A percentile compares a stretch with the other conserved stretches of the same genome.
phyloP scores from a whole-genome alignment of 352 stramenopile genomes.

The Pythium aphanidermatum region DNA sequence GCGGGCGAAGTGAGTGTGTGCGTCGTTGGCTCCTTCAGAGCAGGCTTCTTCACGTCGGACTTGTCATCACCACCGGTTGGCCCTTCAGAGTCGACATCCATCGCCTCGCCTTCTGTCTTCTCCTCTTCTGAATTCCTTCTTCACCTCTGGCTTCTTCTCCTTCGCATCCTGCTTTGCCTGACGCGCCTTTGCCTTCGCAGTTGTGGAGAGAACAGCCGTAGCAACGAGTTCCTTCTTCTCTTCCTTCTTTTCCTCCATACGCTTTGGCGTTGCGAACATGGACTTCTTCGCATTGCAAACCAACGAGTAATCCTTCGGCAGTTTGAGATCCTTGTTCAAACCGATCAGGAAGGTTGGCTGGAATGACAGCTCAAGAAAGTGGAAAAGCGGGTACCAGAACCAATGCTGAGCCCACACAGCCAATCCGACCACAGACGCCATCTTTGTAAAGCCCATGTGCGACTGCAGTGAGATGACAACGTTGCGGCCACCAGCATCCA shows the following conservation, averaged over 20 bases:
- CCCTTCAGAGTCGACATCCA: slow-evolving; percentile 70
- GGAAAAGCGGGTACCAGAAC: slow-evolving; percentile 99
- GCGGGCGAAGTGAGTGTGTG: slow-evolving; percentile 93
- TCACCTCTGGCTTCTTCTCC: slow-evolving; percentile 53
- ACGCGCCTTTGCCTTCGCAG: slow-evolving; percentile 93
- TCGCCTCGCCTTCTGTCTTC: slow-evolving; percentile 45
- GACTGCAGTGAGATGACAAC: slow-evolving; percentile 95
- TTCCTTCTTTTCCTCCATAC: slow-evolving; percentile 98
- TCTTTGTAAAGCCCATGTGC: slow-evolving; percentile 97
- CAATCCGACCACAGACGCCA: slow-evolving; percentile 94
- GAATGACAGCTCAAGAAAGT: slow-evolving; percentile 97
- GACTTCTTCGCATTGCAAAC: slow-evolving; percentile 93
- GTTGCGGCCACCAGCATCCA: slow-evolving; percentile 98
- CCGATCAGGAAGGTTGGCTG: slow-evolving; percentile 95
- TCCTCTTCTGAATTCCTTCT: slow-evolving; percentile 29
- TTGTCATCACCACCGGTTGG: slow-evolving; percentile 29
- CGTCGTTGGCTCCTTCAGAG: slow-evolving; percentile 88
- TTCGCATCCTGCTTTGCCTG: slow-evolving; percentile 90
- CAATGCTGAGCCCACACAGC: slow-evolving; percentile 98
- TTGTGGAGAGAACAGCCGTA: slow-evolving; percentile 97
- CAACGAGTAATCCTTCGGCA: slow-evolving; percentile 93
- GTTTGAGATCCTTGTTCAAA: slow-evolving; percentile 97
- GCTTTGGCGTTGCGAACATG: slow-evolving; percentile 97
- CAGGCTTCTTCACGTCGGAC: slow-evolving; percentile 41
- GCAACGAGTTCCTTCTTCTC: slow-evolving; percentile 98